phyloP scores from a whole-genome alignment of 108 stramenopile genomes.

The Cyclotella baltica region DNA sequence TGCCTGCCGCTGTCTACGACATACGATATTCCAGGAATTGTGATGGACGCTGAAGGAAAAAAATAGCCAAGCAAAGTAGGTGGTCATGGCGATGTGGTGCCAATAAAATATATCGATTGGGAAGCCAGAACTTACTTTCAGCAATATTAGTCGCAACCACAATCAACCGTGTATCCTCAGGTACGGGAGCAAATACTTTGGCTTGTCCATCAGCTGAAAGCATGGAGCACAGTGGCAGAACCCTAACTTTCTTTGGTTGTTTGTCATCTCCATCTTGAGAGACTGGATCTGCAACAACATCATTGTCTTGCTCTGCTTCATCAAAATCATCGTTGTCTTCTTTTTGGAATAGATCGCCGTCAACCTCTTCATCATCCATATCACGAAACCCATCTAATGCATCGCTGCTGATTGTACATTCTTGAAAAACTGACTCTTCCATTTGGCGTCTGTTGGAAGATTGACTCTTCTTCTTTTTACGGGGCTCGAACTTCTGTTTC shows the following conservation, averaged over 20 bases:
- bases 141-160: constrained; percentile 98
- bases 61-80: background rate
- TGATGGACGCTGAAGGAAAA: constrained; percentile 44
- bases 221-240: constrained; percentile 95
- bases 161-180: constrained; percentile 90
- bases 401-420: constrained; percentile 35
- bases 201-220: constrained; percentile 92
- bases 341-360: constrained; percentile 63
- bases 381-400: constrained; percentile 65
- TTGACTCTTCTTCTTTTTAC: constrained; percentile 1
- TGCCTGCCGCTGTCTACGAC: constrained; percentile 98
- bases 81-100: background rate
- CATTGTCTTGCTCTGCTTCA: background rate
- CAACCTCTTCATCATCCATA: constrained; percentile 90
- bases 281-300: constrained; percentile 3
- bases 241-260: constrained; percentile 66
- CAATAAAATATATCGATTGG: background rate
- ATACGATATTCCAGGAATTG: constrained; percentile 89
- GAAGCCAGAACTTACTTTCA: constrained; percentile 27
- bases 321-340: constrained; percentile 37
- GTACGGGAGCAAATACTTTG: constrained; percentile 89
- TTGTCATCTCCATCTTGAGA: constrained; percentile 52
- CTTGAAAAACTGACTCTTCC: constrained; percentile 34
- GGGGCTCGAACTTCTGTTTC: constrained; percentile 45
- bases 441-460: constrained; percentile 12